These are phyloP conservation scores for Dendrobium catenatum DNA, from an alignment of 106 monocot genomes.

Conservation along the genomic window DNA sequence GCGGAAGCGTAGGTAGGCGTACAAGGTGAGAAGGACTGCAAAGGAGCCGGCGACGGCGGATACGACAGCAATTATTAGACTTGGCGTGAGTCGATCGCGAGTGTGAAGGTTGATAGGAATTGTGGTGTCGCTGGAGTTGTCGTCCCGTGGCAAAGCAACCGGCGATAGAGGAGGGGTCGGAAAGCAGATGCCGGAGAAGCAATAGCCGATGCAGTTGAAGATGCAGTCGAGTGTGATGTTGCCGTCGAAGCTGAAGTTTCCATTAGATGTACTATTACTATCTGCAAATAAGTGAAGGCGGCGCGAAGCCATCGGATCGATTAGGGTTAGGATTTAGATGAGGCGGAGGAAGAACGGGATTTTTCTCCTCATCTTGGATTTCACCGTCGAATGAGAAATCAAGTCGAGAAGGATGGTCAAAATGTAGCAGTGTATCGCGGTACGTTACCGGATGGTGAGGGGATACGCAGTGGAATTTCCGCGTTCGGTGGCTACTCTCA, in stretches of 20 bases:
- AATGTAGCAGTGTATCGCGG: not conserved
- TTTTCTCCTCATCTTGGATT: not conserved
- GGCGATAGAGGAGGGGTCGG: not conserved
- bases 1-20: constrained; percentile 11
- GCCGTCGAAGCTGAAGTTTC: not conserved
- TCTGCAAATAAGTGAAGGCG: not conserved
- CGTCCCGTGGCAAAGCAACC: not conserved
- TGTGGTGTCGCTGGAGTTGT: not conserved
- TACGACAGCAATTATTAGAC: constrained; percentile 12
- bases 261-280: not conserved
- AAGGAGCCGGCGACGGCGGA: constrained; percentile 24
- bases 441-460: not conserved
- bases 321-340: not conserved
- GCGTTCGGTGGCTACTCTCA: not conserved
- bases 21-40: constrained; percentile 25
- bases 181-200: not conserved
- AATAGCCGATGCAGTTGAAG: constrained; percentile 7
- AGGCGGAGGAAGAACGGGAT: not conserved
- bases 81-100: not conserved
- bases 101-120: not conserved
- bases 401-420: not conserved
- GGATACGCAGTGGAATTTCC: not conserved
- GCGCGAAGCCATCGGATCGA: constrained; percentile 1
- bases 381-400: not conserved
- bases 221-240: constrained; percentile 5